Evolutionary conservation across 2,329 filamentous ascomycete species (phyloP).

Genomic region (Xylaria sp.): DNA sequence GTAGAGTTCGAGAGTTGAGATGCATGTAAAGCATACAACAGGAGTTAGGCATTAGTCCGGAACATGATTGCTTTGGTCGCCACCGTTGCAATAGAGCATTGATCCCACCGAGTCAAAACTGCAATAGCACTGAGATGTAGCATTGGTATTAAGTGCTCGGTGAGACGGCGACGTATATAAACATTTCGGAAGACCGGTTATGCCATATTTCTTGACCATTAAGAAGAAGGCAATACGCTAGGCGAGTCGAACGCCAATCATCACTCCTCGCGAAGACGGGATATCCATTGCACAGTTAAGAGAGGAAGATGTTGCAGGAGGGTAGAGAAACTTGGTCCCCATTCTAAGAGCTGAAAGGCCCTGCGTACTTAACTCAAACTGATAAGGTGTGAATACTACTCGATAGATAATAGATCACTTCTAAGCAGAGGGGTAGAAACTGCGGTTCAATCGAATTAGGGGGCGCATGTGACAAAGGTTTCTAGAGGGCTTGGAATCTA

Average conservation of each 20-base stretch:
- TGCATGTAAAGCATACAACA: conserved; percentile 41
- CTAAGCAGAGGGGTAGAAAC: too few species aligned
- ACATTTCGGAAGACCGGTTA: conserved; percentile 25
- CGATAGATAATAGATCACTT: conserved; percentile 24
- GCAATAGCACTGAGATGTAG: conserved; percentile 42
- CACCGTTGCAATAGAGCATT: conserved; percentile 41
- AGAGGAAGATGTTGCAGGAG: too few species aligned
- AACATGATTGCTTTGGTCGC: conserved; percentile 45
- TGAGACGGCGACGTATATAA: conserved; percentile 28
- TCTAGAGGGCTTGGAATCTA: too few species aligned
- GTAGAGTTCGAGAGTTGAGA: conserved; percentile 60
- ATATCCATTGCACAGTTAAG: background rate
- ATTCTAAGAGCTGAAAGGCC: conserved; percentile 39
- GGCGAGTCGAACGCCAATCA: conserved; percentile 1
- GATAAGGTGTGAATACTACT: conserved; percentile 8
- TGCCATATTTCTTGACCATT: conserved; percentile 1
- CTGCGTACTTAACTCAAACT: conserved; percentile 30
- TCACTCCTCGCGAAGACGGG: conserved; percentile 15
- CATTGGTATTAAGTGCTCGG: conserved; percentile 37
- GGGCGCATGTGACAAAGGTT: too few species aligned
- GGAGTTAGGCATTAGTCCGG: conserved; percentile 44
- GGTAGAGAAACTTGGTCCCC: conserved; percentile 1
- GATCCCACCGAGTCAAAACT: conserved; percentile 40
- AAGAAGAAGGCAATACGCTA: conserved; percentile 12
- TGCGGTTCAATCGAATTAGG: too few species aligned